Base-by-base conservation (phyloP, 2,329 filamentous ascomycete species). In the Exophiala alcalophila region DNA sequence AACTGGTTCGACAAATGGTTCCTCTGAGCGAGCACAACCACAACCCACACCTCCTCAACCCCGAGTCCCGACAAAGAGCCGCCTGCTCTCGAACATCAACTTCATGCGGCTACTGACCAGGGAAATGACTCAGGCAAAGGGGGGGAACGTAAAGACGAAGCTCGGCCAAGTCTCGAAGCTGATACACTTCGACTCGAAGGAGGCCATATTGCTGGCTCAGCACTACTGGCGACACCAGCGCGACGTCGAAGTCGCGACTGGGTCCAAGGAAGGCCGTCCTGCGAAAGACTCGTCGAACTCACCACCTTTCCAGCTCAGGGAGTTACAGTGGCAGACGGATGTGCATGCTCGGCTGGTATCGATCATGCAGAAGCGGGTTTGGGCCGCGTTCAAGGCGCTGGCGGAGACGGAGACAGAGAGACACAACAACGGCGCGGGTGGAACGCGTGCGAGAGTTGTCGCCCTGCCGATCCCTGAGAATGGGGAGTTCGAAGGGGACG, bases 241-340 rank as follows among this genome's bases (percentile, higher is more conserved):
- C 8, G 25, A 44, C 9, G 34, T 50, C 26, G 43, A 44, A 23
- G 9, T 28, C 3, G 29, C 23, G 3, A 35, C 34, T 5, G 33
- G 41, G 6, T 29, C 12, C 10, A 16, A 18, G 11, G 20, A 32
- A 21, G 23, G 19, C 23, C 8, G 16, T 9, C 20, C 40, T 14
- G 23, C 21, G 11, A 27, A 37, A 11, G 14, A 11, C 4, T n/a
- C n/a, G n/a, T n/a, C n/a, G n/a, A n/a, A n/a, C n/a, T n/a, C n/a
- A n/a, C n/a, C n/a, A n/a, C n/a, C 26, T 4, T 37, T 49, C 20
- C 27, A 36, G n/a, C 27, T 47, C 14, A 37, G 18, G 6, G 26
- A 41, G 4, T 16, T 55, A 12, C 44, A 56, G 26, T 56, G 54
- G 54, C 49, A 56, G 24, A 20, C 29, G 5, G 52, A 50, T 14